These are phyloP conservation scores for Ceriops zippeliana DNA, from an alignment of 345 rosid species.

Conservation along the genomic window DNA sequence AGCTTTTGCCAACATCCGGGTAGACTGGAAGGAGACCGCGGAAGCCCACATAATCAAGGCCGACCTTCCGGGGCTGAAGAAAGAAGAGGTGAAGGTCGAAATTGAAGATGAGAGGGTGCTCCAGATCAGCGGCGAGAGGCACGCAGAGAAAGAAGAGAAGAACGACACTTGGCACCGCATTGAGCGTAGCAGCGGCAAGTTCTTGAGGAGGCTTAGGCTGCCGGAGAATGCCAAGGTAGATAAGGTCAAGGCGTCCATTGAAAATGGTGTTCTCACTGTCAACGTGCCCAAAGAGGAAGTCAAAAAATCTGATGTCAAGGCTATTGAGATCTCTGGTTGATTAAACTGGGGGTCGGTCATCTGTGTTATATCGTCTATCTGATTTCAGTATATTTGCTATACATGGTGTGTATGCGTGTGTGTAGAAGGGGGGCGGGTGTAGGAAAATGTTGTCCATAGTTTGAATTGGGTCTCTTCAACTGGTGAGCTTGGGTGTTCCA, in stretches of 20 bases:
- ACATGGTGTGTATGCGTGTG: too few species aligned
- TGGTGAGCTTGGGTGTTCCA: constrained; percentile 5
- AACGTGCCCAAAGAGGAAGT: not conserved
- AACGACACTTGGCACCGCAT: not conserved
- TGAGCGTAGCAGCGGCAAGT: not conserved
- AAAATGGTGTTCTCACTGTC: not conserved
- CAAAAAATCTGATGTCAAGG: not conserved
- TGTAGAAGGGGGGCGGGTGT: too few species aligned
- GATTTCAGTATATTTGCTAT: too few species aligned
- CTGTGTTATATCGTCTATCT: too few species aligned
- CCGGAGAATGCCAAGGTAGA: not conserved
- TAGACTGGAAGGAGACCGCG: constrained; percentile 1
- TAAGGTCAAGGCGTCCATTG: not conserved
- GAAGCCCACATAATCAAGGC: not conserved
- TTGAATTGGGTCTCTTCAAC: too few species aligned
- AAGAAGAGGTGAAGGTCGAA: not conserved
- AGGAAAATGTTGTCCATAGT: too few species aligned
- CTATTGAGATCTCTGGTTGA: not conserved
- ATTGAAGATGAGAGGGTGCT: not conserved
- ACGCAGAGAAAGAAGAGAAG: not conserved
- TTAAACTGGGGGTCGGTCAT: not conserved
- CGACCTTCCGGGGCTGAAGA: not conserved
- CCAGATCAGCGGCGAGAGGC: constrained; percentile 1
- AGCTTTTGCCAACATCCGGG: not conserved
- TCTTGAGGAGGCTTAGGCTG: not conserved